Conservation (phyloP, 768 basidiomycete genomes). For the Porphyrellus cyaneotinctus region DNA sequence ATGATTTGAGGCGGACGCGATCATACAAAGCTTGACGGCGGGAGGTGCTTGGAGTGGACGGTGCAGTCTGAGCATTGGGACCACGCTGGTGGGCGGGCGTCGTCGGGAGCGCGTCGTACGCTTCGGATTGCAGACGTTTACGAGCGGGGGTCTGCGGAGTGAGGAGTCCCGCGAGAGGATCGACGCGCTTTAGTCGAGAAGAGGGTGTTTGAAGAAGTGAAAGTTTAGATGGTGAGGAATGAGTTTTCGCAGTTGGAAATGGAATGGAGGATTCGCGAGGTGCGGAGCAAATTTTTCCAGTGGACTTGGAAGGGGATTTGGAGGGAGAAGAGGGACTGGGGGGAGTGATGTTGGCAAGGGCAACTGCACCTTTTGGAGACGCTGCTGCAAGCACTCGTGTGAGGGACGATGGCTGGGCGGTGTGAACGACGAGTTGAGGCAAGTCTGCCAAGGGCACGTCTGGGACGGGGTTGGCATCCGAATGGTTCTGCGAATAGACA, state of each 20-base stretch:
- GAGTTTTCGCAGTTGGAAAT: slow-evolving; percentile 43
- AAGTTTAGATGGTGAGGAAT: slow-evolving; percentile 43
- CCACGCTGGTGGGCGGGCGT: slow-evolving; percentile 68
- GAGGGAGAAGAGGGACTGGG: slow-evolving; percentile 36
- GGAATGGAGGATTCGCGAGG: slow-evolving; percentile 29
- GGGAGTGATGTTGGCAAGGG: slow-evolving; percentile 30
- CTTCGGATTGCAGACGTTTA: slow-evolving; percentile 43
- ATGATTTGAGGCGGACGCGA: slow-evolving; percentile 68
- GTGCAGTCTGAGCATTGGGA: slow-evolving; percentile 48
- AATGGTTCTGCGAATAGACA: slow-evolving; percentile 45
- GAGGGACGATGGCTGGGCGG: slow-evolving; percentile 58
- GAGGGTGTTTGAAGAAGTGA: slow-evolving; percentile 67
- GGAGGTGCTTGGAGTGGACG: slow-evolving; percentile 69
- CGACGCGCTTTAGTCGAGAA: slow-evolving; percentile 35
- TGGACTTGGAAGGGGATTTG: slow-evolving; percentile 38
- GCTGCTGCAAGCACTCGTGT: slow-evolving; percentile 69
- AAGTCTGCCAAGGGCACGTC: slow-evolving; percentile 62
- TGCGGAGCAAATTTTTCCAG: slow-evolving; percentile 19
- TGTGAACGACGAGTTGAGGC: slow-evolving; percentile 47
- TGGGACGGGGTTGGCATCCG: slow-evolving; percentile 42
- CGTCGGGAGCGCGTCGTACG: slow-evolving; percentile 43
- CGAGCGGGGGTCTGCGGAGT: slow-evolving; percentile 37
- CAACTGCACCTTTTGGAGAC: slow-evolving; percentile 56
- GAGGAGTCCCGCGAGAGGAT: slow-evolving; percentile 35
- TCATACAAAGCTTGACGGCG: slow-evolving; percentile 79